Base-by-base conservation (phyloP, 768 basidiomycete species). In the Coprinopsis sp. region DNA sequence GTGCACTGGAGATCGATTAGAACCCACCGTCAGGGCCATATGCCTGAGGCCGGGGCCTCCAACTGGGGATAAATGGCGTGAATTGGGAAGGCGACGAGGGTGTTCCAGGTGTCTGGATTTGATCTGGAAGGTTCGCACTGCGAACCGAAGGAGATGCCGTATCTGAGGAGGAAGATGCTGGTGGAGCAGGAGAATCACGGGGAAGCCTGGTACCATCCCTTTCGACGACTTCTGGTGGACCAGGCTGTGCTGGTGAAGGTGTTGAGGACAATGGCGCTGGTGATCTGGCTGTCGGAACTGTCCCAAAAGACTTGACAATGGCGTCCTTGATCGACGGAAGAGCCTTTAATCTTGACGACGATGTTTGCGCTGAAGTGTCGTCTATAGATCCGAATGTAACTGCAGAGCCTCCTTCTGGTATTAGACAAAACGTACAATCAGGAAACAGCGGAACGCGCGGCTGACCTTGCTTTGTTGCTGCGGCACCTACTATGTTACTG, bases 361-460 rank as follows among this genome's bases (percentile, higher is more conserved):
- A 87, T 57, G 91, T 82, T 51, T 84, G 76, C 44, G 88, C 82
- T 48, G 74, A 67, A 54, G 75, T 77, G 65, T 90, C 87, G 68
- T 91, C 85, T 75, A 93, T 88, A 37, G 91, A 91, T 57, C 92
- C 92, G 71, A 94, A 93, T 40, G 85, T 87, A 54, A 95, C 83
- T 43, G 78, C 69, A 47, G 82, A 79, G 57, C 76, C 81, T 87
- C 51, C 37, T 40, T 39, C 44, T 37, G 28, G 28, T 36, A 36
- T 50, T 31, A 34, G 56, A 44, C 36, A 48, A 23, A 40, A 44
- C 36, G 47, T 23, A 24, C 44, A 40, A 37, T 28, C 37, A 29
- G n/a, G 33, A 13, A 13, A 49, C n/a, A 34, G 19, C n/a, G n/a
- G n/a, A n/a, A n/a, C n/a, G 51, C 58, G n/a, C n/a, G n/a, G 64